These are phyloP conservation scores for Zygosaccharomyces rouxii DNA, from an alignment of 805 yeast genomes.

Conservation along the genomic window DNA sequence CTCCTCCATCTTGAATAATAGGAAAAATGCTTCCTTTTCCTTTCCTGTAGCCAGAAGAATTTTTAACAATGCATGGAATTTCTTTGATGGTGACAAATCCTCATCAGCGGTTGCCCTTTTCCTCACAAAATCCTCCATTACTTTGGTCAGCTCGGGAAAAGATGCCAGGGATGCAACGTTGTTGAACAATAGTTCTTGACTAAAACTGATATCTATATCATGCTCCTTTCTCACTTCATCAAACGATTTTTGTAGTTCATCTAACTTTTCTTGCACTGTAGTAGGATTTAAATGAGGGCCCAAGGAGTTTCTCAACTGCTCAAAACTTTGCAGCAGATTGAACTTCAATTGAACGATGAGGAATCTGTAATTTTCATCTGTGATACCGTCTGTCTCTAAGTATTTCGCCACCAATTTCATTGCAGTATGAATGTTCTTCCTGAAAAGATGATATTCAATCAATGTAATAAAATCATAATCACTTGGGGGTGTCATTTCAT, in stretches of 20 bases:
- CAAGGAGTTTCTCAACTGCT: constrained; percentile 20
- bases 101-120: constrained; percentile 9
- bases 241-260: constrained; percentile 14
- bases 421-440: constrained; percentile 14
- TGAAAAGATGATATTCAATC: constrained; percentile 24
- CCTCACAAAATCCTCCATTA: constrained; percentile 17
- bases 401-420: constrained; percentile 26
- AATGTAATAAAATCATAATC: constrained; percentile 28
- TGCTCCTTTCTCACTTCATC: constrained; percentile 18
- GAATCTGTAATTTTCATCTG: constrained; percentile 15
- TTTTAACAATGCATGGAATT: constrained; percentile 27
- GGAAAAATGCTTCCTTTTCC: constrained; percentile 31
- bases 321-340: constrained; percentile 23
- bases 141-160: constrained; percentile 16
- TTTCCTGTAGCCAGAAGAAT: constrained; percentile 24
- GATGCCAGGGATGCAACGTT: constrained; percentile 16
- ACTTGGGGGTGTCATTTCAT: constrained; percentile 27
- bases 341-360: constrained; percentile 26
- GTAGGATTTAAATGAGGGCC: constrained; percentile 10
- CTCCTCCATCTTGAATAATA: constrained; percentile 36
- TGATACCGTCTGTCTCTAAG: constrained; percentile 18
- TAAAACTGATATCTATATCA: constrained; percentile 14
- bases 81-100: constrained; percentile 18
- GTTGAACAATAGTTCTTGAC: constrained; percentile 22
- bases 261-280: constrained; percentile 8